Base-by-base conservation (phyloP, 2,329 filamentous ascomycete genomes). In the Stachybotrys chlorohalonatus region DNA sequence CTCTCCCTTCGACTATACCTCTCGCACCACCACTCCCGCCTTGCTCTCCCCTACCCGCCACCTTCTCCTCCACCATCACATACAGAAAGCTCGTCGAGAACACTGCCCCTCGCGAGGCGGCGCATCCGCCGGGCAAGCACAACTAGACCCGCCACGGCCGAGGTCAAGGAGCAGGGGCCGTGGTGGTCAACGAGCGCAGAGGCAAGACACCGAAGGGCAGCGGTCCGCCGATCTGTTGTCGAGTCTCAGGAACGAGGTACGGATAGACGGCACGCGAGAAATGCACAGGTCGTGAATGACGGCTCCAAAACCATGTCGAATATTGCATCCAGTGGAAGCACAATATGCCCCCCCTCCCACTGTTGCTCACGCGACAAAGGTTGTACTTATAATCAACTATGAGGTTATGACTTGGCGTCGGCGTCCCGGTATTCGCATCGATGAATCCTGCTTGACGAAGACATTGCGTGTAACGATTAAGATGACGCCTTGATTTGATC, bases 101-200 rank as follows among this genome's bases (percentile, higher is more conserved):
- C 75, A 76, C 57, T 74, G 72, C 55, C 72, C 72, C 11, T 75
- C 72, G 11, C 65, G 72, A 17, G 68, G 68, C 16, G 58, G 66
- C 1, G 71, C 71, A 6, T 69, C 70, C 3, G 60, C 66, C 31
- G 67, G 64, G n/a, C 63, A 67, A 58, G 63, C 64, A 31, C 58
- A 60, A 15, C 60, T 64, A 16, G 55, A 59, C 47, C 66, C 69
- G 24, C 69, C 70, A 50, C 68, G 68, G n/a, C 68, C 70, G 56
- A 63, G 71, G 52, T 71, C 70, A 11, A 66, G 70, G 53, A 74
- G 71, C 62, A 64, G 68, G 54, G 72, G 71, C 62, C 68, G 71
- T 39, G 66, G 66, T 13, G 61, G 65, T 51, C 66, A 63, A 31
- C 52, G 63, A 39, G 69, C 70, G 53, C 32, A 31, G 16, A 31